Conservation (phyloP, 208 protist species). For the Blechomonas ayalai region DNA sequence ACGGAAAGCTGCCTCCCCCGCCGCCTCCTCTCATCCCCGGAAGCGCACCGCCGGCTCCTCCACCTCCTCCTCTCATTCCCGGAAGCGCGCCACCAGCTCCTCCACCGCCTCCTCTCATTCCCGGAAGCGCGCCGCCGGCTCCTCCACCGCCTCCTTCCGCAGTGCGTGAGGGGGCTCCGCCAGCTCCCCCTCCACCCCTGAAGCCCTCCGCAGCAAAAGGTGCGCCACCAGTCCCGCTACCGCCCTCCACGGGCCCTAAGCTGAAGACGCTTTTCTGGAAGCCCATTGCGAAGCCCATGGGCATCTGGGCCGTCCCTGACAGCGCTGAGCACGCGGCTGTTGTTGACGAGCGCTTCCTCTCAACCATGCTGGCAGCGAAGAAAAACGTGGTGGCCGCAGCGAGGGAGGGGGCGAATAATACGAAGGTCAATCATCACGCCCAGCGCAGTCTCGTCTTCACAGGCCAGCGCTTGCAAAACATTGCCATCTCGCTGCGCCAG, state of each 20-base stretch:
- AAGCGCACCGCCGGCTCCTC: conserved; percentile 5
- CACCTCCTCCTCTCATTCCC: conserved; percentile 12
- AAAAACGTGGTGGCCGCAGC: conserved; percentile 36
- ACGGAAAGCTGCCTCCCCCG: background rate
- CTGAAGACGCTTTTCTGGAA: conserved; percentile 84
- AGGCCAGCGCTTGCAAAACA: conserved; percentile 64
- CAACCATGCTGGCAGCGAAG: conserved; percentile 23
- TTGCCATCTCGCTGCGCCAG: conserved; percentile 62
- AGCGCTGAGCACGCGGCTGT: conserved; percentile 9
- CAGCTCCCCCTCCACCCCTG: conserved; percentile 6
- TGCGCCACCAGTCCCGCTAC: conserved; percentile 10
- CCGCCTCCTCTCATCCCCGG: conserved; percentile 17
- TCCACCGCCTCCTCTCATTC: conserved; percentile 14
- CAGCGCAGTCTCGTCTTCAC: conserved; percentile 42
- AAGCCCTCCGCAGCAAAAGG: background rate
- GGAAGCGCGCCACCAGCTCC: conserved; percentile 16
- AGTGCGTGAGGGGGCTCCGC: conserved; percentile 9
- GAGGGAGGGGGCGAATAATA: conserved; percentile 12
- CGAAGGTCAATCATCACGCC: background rate
- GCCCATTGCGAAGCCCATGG: conserved; percentile 43
- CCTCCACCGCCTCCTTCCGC: conserved; percentile 6
- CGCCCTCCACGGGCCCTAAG: conserved; percentile 27
- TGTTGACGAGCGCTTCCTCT: conserved; percentile 58
- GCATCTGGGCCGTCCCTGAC: conserved; percentile 47
- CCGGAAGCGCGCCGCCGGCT: conserved; percentile 1